Conservation (phyloP, 2,329 filamentous ascomycete genomes). For the Dactylellina leptospora region DNA sequence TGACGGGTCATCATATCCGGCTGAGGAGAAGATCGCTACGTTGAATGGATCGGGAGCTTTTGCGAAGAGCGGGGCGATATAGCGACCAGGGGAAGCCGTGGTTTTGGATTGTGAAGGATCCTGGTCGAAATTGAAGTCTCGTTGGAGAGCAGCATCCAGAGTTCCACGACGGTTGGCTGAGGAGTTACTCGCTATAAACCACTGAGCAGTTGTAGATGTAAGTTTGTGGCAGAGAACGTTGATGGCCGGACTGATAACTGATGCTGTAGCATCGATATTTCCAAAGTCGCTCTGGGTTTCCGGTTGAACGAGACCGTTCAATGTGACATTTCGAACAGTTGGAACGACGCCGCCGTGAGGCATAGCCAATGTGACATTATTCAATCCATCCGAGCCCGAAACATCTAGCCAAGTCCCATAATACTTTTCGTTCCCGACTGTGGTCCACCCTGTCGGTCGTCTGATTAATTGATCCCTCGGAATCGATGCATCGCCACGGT, state of each 20-base stretch:
- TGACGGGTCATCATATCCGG: conserved; percentile 63
- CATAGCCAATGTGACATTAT: conserved; percentile 80
- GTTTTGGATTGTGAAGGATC: conserved; percentile 64
- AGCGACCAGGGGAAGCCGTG: conserved; percentile 74
- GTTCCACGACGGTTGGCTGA: conserved; percentile 56
- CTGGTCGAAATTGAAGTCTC: conserved; percentile 60
- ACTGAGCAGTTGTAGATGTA: conserved; percentile 56
- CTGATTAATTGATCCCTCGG: conserved; percentile 22
- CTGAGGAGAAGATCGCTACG: conserved; percentile 69
- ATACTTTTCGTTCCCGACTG: conserved; percentile 64
- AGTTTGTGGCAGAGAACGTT: conserved; percentile 79
- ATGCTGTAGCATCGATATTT: conserved; percentile 73
- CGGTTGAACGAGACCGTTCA: conserved; percentile 76
- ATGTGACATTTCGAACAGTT: conserved; percentile 68
- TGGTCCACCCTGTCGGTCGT: conserved; percentile 54
- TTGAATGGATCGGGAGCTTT: conserved; percentile 69
- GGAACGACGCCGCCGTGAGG: conserved; percentile 75
- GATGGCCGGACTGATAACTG: conserved; percentile 74
- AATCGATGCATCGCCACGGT: conserved; percentile 33
- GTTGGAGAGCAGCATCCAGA: conserved; percentile 55
- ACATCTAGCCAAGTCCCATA: conserved; percentile 61
- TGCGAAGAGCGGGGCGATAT: conserved; percentile 62
- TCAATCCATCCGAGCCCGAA: conserved; percentile 64
- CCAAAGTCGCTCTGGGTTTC: conserved; percentile 72
- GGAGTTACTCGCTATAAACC: conserved; percentile 55